Conservation (phyloP, 2,329 filamentous ascomycete genomes). For the Aspergillus spinulosporus region DNA sequence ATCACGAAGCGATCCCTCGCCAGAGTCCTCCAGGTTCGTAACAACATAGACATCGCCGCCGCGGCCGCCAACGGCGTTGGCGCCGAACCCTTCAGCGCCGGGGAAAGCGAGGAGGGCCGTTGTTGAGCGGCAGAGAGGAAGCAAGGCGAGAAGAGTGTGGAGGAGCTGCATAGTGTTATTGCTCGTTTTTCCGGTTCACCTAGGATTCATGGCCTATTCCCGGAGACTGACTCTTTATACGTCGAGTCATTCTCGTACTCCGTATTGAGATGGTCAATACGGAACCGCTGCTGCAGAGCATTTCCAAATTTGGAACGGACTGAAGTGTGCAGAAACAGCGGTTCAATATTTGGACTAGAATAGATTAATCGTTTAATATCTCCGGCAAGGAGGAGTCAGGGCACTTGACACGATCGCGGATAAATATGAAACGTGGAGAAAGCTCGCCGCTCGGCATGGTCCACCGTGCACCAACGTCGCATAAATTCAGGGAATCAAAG, state of each 20-base stretch:
- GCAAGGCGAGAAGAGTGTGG: conserved; percentile 4
- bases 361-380: conserved; percentile 7
- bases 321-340: conserved; percentile 4
- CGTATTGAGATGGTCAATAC: background rate
- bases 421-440: conserved; percentile 12
- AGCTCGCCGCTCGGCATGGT: background rate
- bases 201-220: no score
- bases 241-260: no score
- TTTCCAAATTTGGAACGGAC: background rate
- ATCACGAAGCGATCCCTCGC: conserved; percentile 53
- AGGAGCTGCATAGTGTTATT: conserved; percentile 11
- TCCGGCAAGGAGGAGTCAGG: background rate
- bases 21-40: conserved; percentile 51
- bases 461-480: background rate
- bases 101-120: conserved; percentile 46
- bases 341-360: background rate
- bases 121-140: conserved; percentile 14
- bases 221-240: no score
- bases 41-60: conserved; percentile 52
- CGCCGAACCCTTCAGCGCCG: conserved; percentile 54
- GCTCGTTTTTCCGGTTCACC: background rate
- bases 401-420: conserved; percentile 1
- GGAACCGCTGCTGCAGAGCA: background rate
- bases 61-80: conserved; percentile 49
- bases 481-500: background rate